Percentiles rank a stretch among this genome's conserved stretches.
phyloP scores from a whole-genome alignment of 352 stramenopile species.

The Aphanomyces astaci region DNA sequence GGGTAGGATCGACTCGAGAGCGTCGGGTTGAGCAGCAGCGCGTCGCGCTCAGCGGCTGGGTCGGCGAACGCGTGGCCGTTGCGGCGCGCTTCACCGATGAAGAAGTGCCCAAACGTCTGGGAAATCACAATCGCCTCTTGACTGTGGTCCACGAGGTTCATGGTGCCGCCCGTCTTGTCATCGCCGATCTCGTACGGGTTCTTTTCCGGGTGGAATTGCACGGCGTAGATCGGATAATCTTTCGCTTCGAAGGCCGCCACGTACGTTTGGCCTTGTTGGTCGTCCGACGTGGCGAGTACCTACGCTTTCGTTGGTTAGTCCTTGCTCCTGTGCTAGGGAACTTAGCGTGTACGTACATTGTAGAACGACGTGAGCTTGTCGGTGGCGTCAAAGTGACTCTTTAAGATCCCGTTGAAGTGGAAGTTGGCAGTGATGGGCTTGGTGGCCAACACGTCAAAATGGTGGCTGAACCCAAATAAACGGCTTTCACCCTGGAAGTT shows the following conservation, averaged over 20 bases:
- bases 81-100: conserved; percentile 59
- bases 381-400: conserved; percentile 40
- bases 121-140: conserved; percentile 40
- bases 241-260: conserved; percentile 84
- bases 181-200: conserved; percentile 84
- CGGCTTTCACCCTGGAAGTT: conserved; percentile 35
- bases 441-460: conserved; percentile 41
- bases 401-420: conserved; percentile 55
- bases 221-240: conserved; percentile 75
- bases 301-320: background rate
- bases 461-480: conserved; percentile 36
- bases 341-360: conserved; percentile 27
- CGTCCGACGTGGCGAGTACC: conserved; percentile 43
- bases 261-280: conserved; percentile 68
- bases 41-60: conserved; percentile 32
- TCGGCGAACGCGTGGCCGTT: conserved; percentile 61
- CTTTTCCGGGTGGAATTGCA: conserved; percentile 92
- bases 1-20: conserved; percentile 1
- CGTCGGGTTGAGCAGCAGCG: conserved; percentile 25
- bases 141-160: conserved; percentile 79
- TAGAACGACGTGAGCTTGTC: conserved; percentile 49
- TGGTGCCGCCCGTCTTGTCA: conserved; percentile 48
- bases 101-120: conserved; percentile 66
- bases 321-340: background rate
- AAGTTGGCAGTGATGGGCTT: conserved; percentile 72